Evolutionary conservation across 495 filamentous ascomycete genomes (phyloP).

Genomic region (Trichoderma reesei): DNA sequence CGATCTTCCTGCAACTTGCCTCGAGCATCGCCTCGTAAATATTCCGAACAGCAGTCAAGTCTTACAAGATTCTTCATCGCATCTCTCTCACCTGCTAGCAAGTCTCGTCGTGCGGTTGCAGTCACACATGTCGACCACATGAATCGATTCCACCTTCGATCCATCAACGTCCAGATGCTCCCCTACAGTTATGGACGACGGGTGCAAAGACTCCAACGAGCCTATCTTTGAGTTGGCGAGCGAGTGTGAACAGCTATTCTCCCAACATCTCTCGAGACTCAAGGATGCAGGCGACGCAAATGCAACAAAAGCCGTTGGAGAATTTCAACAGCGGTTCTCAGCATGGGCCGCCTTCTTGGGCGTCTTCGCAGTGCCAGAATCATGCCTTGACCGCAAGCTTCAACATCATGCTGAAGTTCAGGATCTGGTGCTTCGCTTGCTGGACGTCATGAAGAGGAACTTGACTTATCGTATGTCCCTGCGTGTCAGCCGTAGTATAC

Average conservation of each 20-base stretch:
- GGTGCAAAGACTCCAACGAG: neutral
- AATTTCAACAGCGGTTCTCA: neutral
- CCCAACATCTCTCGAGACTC: neutral
- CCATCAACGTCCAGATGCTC: neutral
- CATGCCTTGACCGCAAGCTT: neutral
- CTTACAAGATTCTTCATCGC: no score
- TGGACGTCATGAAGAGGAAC: neutral
- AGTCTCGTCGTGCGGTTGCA: no score
- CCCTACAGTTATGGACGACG: neutral
- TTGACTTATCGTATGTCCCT: neutral
- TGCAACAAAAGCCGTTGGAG: neutral
- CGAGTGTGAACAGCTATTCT: neutral
- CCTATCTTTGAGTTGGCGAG: neutral
- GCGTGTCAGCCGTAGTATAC: neutral
- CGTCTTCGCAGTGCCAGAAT: neutral
- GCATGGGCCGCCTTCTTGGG: neutral
- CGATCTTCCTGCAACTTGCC: no score
- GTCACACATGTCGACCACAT: no score
- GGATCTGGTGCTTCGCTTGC: neutral
- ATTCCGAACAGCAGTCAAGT: no score
- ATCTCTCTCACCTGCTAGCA: no score
- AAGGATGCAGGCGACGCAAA: neutral
- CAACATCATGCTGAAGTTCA: neutral
- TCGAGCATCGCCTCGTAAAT: no score
- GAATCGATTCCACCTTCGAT: neutral